Conservation (phyloP, 805 yeast genomes). For the Teunomyces kruisii region DNA sequence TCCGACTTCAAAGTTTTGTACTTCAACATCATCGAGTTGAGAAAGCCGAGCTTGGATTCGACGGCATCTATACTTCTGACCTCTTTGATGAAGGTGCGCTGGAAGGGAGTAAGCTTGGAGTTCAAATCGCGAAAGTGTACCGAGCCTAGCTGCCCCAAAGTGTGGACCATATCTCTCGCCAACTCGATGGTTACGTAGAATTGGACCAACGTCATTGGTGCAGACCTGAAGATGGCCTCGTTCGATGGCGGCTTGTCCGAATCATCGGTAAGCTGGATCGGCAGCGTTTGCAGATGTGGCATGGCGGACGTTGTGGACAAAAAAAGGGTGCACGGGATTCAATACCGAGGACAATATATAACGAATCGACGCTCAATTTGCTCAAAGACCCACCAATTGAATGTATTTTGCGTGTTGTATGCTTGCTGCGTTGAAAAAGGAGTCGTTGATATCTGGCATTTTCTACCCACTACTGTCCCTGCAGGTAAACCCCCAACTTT, state of each 20-base stretch:
- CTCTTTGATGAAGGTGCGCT: constrained; percentile 44
- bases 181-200: constrained; percentile 48
- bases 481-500: background rate
- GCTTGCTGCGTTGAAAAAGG: constrained; percentile 4
- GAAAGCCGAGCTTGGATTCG: constrained; percentile 28
- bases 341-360: background rate
- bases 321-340: background rate
- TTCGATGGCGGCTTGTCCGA: background rate
- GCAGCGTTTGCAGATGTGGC: background rate
- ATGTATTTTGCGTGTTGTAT: background rate
- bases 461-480: constrained; percentile 1
- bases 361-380: background rate
- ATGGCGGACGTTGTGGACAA: background rate
- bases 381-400: background rate
- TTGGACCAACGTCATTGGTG: constrained; percentile 50
- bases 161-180: constrained; percentile 42
- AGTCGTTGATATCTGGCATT: constrained; percentile 5
- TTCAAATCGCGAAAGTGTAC: constrained; percentile 53
- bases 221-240: constrained; percentile 46
- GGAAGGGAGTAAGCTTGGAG: constrained; percentile 43
- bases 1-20: constrained; percentile 27
- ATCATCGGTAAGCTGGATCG: constrained; percentile 4
- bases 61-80: constrained; percentile 36
- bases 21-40: constrained; percentile 30
- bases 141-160: constrained; percentile 37